A percentile compares a stretch with the other conserved stretches of the same genome.
Evolutionary conservation across 257 asterid species (phyloP).

Genomic region (Nicotiana attenuata): DNA sequence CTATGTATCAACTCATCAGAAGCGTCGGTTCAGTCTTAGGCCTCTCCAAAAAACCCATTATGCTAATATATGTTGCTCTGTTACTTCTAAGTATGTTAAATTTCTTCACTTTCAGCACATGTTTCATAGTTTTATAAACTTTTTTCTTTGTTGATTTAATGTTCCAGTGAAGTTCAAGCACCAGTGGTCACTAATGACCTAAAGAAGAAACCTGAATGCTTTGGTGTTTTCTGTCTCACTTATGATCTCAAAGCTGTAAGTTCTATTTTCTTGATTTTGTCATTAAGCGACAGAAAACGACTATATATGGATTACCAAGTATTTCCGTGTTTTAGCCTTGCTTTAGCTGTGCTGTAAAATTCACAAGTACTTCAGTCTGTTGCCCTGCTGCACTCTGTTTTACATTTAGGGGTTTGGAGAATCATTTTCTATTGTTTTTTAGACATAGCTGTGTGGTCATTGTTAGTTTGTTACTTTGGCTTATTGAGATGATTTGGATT

Average conservation of each 20-base stretch:
- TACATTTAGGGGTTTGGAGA: no score
- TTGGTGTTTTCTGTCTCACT: slow-evolving; percentile 89
- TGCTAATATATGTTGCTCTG: slow-evolving; percentile 60
- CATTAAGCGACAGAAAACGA: no score
- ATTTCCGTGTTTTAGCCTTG: no score
- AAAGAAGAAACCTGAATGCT: slow-evolving; percentile 71
- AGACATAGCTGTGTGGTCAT: no score
- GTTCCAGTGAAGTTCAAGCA: slow-evolving; percentile 63
- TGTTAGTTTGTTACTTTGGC: no score
- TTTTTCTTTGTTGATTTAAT: not conserved
- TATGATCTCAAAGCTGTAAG: slow-evolving; percentile 90
- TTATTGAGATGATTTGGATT: no score
- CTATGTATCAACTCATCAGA: slow-evolving; percentile 29
- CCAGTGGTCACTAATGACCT: slow-evolving; percentile 53
- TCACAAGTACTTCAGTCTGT: no score
- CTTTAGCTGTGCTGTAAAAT: no score
- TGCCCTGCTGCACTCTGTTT: no score
- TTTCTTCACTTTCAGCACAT: not conserved
- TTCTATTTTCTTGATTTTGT: not conserved
- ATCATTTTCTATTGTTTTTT: no score
- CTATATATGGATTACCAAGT: no score
- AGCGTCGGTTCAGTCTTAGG: slow-evolving; percentile 29
- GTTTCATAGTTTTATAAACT: not conserved
- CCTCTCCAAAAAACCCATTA: slow-evolving; percentile 24
- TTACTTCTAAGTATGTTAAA: slow-evolving; percentile 49